Evolutionary conservation across 257 asterid species (phyloP).

Genomic region (Coffea eugenioides): DNA sequence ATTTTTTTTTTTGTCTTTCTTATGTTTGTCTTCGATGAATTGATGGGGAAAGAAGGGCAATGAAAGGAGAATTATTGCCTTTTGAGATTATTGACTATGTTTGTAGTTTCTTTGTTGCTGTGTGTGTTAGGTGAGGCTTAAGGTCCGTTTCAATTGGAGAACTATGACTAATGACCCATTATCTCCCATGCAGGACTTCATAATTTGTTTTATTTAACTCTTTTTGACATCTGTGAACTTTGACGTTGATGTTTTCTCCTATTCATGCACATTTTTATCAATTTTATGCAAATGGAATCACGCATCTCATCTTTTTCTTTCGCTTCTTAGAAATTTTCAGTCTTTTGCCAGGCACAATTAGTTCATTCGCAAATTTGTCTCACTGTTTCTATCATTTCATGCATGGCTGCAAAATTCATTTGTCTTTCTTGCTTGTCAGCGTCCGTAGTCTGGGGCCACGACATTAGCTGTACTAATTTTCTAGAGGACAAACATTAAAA

Average conservation of each 20-base stretch:
- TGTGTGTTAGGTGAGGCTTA: constrained; percentile 5
- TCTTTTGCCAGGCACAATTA: background rate
- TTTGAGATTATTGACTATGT: background rate
- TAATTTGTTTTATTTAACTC: background rate
- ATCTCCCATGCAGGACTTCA: background rate
- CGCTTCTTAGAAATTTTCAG: background rate
- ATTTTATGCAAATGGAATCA: background rate
- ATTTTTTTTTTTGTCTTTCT: background rate
- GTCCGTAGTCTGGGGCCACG: background rate
- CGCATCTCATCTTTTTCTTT: background rate
- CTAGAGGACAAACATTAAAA: too few species aligned
- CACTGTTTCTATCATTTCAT: background rate
- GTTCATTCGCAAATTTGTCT: background rate
- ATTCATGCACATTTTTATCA: too few species aligned
- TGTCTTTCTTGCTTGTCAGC: too few species aligned
- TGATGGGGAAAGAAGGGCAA: background rate
- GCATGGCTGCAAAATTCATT: constrained; percentile 9
- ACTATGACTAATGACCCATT: background rate
- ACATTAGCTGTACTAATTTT: background rate
- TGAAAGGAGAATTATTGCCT: background rate
- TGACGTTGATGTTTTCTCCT: constrained; percentile 8
- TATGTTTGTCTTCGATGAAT: background rate
- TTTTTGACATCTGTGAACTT: background rate
- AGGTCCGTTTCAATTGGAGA: background rate
- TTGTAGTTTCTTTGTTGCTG: background rate